A percentile compares a stretch with the other conserved stretches of the same genome.
phyloP scores from a whole-genome alignment of 768 basidiomycete genomes.

The Mycena epipterygia region DNA sequence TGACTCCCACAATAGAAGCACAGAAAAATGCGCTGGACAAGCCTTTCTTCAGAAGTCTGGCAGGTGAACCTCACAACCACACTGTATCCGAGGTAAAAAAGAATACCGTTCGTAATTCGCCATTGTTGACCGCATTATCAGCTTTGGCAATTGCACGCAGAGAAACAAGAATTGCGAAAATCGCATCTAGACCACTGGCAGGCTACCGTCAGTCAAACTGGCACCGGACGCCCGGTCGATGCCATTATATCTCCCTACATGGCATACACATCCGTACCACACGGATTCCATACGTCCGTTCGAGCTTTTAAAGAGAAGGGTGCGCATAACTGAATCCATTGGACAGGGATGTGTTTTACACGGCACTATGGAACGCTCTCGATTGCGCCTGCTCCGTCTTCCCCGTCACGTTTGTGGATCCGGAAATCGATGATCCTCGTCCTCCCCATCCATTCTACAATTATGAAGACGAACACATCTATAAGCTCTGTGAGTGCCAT shows the following conservation, averaged over 20 bases:
- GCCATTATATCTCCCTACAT: conserved; percentile 77
- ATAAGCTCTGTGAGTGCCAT: conserved; percentile 64
- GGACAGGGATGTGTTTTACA: conserved; percentile 70
- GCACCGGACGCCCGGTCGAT: conserved; percentile 79
- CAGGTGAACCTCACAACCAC: conserved; percentile 57
- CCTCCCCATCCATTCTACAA: conserved; percentile 66
- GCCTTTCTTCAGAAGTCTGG: conserved; percentile 59
- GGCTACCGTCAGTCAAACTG: conserved; percentile 61
- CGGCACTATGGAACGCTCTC: conserved; percentile 73
- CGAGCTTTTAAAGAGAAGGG: neutral
- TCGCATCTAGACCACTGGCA: conserved; percentile 77
- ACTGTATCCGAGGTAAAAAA: conserved; percentile 57
- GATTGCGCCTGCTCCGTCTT: conserved; percentile 73
- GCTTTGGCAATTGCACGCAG: conserved; percentile 75
- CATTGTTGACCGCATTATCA: conserved; percentile 51
- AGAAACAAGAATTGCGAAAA: conserved; percentile 64
- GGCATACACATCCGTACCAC: conserved; percentile 72
- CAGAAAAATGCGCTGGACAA: conserved; percentile 48
- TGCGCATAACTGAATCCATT: neutral
- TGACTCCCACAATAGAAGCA: conserved; percentile 54
- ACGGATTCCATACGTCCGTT: conserved; percentile 67
- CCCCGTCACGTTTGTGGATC: conserved; percentile 76
- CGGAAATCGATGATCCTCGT: conserved; percentile 60
- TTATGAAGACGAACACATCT: conserved; percentile 64
- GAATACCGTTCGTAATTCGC: conserved; percentile 3